A percentile compares a stretch with the other conserved stretches of the same genome.
Conservation (phyloP, 441 rosid genomes). For the Gossypium schwendimanii region DNA sequence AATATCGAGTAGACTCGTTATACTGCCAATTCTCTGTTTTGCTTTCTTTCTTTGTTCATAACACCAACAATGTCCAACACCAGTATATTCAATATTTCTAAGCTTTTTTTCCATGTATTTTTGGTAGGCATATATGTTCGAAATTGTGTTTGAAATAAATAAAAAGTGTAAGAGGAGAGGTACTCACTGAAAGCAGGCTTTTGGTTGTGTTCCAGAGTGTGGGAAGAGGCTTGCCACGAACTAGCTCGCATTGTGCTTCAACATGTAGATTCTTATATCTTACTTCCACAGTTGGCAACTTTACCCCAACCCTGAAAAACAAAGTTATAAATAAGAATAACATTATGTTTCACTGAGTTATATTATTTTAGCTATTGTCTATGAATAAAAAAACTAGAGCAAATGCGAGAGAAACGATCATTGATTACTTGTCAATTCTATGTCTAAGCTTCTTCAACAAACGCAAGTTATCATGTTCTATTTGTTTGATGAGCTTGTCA, state of each 20-base stretch:
- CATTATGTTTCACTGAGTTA: background rate
- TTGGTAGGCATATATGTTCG: no score
- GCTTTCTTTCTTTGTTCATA: no score
- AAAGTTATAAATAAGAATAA: background rate
- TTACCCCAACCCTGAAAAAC: background rate
- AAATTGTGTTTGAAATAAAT: no score
- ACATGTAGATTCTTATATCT: conserved; percentile 1
- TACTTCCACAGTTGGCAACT: background rate
- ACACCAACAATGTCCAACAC: no score
- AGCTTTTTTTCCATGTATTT: no score
- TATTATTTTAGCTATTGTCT: no score
- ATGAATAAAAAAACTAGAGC: background rate
- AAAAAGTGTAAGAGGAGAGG: background rate
- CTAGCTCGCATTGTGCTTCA: background rate
- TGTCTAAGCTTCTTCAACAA: conserved; percentile 43
- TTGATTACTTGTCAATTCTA: conserved; percentile 47
- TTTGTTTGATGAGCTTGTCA: conserved; percentile 51
- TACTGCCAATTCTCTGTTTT: no score
- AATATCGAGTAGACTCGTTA: no score
- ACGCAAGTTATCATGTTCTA: conserved; percentile 45
- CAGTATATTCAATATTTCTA: no score
- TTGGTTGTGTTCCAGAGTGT: conserved; percentile 2
- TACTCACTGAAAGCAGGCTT: conserved; percentile 6
- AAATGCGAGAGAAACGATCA: background rate
- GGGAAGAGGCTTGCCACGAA: conserved; percentile 14